Evolutionary conservation across 2,329 filamentous ascomycete genomes (phyloP), one percentile per base, ranked within the genome.

Genomic region (Colletotrichum higginsianum): DNA sequence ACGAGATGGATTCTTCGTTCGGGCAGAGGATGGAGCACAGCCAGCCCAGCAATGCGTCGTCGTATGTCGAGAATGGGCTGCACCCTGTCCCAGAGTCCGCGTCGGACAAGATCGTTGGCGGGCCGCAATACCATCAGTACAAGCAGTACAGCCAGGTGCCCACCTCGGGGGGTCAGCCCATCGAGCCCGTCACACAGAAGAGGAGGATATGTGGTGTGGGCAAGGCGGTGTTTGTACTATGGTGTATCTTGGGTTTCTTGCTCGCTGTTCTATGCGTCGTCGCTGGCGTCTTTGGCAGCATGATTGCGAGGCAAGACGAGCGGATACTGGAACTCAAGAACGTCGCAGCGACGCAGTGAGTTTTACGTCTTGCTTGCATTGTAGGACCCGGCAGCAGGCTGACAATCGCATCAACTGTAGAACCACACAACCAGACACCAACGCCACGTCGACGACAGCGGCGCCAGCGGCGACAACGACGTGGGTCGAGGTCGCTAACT

Each of bases 21-120:
- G 26, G 47, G 47, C 49, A 46, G 4, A 50, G 21, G 23, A 38
- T 38, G 23, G 38, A 12, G 23, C 16, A 15, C 2, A 38, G 21
- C 4, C 30, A 47, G 18, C 11, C 15, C 21, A 38, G 40, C 23
- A 55, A 70, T 15, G 26, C 35, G 5, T 40, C 55, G 6, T 66
- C 55, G 6, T 66, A 55, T 30, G 55, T 66, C 12, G 67, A 70
- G 15, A 70, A 61, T 8, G 67, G 67, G 3, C 56, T 66, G 9
- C 67, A 70, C 3, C 67, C 67, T 11, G 55, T 70, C 8, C 55
- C 16, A 4, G 56, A 67, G 18, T 30, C 44, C 44, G 2, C 53
- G 1, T 49, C 56, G n/a, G 56, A 70, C 16, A 70, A 66, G 49
- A 66, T 70, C 2, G 49, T 61, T 2, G 42, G 38, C 21, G 8